Evolutionary conservation across 1,284 basidiomycete species (phyloP).

Genomic region (Albatrellus sp.): DNA sequence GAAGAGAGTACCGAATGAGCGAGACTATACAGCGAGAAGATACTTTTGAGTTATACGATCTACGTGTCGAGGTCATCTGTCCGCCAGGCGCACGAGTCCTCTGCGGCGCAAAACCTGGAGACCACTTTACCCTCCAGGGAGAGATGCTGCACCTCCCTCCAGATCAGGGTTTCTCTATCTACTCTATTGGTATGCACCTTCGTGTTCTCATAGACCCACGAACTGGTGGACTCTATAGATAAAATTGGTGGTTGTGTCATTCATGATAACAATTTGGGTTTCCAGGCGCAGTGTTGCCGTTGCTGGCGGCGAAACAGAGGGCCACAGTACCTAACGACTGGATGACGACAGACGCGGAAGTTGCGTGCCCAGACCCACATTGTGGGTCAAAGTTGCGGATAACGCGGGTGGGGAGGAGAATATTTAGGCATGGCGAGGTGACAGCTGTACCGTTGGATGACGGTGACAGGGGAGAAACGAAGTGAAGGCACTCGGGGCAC

Average conservation of each 20-base stretch:
- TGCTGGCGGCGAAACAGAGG: constrained; percentile 53
- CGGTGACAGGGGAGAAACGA: background rate
- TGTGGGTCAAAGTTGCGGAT: constrained; percentile 47
- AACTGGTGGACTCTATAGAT: too few relatives aligned
- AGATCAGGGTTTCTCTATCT: constrained; percentile 52
- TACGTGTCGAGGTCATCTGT: constrained; percentile 45
- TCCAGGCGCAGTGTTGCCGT: constrained; percentile 42
- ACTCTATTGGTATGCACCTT: constrained; percentile 36
- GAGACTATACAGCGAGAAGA: constrained; percentile 2
- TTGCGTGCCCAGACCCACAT: constrained; percentile 54
- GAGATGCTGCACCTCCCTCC: constrained; percentile 50
- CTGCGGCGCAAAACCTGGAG: constrained; percentile 50
- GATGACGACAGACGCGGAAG: constrained; percentile 52
- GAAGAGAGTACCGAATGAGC: background rate
- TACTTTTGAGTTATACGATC: constrained; percentile 43
- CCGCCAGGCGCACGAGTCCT: constrained; percentile 39
- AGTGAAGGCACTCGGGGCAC: too few relatives aligned
- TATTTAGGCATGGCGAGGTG: constrained; percentile 39
- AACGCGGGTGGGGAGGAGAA: constrained; percentile 32
- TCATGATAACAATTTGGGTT: background rate
- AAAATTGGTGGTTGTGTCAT: too few relatives aligned
- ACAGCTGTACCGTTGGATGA: constrained; percentile 32
- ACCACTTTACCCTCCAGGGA: constrained; percentile 46
- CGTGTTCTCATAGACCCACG: too few relatives aligned
- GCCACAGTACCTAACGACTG: constrained; percentile 42